phyloP scores from a whole-genome alignment of 441 rosid species.

The Euphorbia schlechtendalii region DNA sequence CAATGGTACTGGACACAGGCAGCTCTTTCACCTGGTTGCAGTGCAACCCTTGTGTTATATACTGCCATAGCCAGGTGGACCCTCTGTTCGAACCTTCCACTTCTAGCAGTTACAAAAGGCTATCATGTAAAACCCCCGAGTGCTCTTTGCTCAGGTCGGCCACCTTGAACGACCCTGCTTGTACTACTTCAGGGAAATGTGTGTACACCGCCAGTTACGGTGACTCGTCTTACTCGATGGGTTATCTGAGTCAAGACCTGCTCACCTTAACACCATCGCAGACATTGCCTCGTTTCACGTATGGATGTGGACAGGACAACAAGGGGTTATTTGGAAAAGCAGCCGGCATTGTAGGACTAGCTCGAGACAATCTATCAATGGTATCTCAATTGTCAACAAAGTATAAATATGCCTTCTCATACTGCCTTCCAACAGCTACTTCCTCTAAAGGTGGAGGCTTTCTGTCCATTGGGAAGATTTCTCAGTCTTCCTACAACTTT shows the following conservation, averaged over 20 bases:
- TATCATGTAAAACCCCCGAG: constrained; percentile 23
- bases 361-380: constrained; percentile 37
- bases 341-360: constrained; percentile 41
- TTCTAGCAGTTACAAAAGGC: constrained; percentile 28
- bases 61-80: constrained; percentile 36
- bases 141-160: constrained; percentile 27
- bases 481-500: constrained; percentile 22
- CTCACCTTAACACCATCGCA: constrained; percentile 30
- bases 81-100: constrained; percentile 35
- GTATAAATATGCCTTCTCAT: constrained; percentile 33
- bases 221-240: constrained; percentile 35
- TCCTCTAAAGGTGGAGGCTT: constrained; percentile 22
- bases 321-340: constrained; percentile 32
- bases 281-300: constrained; percentile 27
- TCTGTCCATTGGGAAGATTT: constrained; percentile 22
- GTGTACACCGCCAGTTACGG: constrained; percentile 40
- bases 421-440: constrained; percentile 39
- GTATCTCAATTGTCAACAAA: constrained; percentile 22
- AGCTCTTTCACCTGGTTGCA: constrained; percentile 47
- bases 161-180: constrained; percentile 22
- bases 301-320: constrained; percentile 42
- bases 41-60: constrained; percentile 31
- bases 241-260: constrained; percentile 36
- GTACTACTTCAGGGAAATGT: constrained; percentile 9
- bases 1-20: constrained; percentile 42